Base-by-base conservation (phyloP, 83 land plant genomes). In the Diphasiastrum complanatum region DNA sequence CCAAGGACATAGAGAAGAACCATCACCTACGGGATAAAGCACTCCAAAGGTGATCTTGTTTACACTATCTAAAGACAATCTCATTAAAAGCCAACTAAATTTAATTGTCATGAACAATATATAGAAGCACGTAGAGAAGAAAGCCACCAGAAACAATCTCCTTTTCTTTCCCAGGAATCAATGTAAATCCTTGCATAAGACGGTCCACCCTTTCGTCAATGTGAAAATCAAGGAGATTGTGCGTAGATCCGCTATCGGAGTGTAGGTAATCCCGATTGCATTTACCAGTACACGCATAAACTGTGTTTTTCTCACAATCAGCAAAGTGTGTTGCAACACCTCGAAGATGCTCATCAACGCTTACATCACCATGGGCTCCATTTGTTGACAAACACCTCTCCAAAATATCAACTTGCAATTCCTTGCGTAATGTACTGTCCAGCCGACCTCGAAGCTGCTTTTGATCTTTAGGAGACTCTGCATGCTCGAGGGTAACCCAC, bases 141-240 rank as follows among this genome's bases (percentile, higher is more conserved):
- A 36, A 32, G 57, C 10, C 49, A 72, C 75, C 75, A 27, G 47
- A 32, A 23, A 72, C 70, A 34, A 46, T 57, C 4, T 72, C 70
- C 41, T 66, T 51, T 25, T 72, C 75, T 59, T 60, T 72, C 36
- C 75, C 75, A 56, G 63, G 70, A 40, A 72, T 36, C 4, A 65
- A 51, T 14, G 63, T 25, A 49, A 65, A 72, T 27, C 60, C 60
- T 38, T 37, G 56, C 75, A 72, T 72, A 22, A 72, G 46, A 27
- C 49, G 45, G 27, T 72, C 64, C 12, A 72, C 75, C 23, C 75
- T 54, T 29, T 66, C 70, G 35, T 72, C 75, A 26, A 72, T 66
- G 32, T 58, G 27, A 37, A 45, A 47, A 8, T 56, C 51, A 20
- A 64, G 52, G 18, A 34, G 18, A 18, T 14, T 0, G 29, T 45